Base-by-base conservation (phyloP, 2,329 filamentous ascomycete species). In the Diatrype stigma region DNA sequence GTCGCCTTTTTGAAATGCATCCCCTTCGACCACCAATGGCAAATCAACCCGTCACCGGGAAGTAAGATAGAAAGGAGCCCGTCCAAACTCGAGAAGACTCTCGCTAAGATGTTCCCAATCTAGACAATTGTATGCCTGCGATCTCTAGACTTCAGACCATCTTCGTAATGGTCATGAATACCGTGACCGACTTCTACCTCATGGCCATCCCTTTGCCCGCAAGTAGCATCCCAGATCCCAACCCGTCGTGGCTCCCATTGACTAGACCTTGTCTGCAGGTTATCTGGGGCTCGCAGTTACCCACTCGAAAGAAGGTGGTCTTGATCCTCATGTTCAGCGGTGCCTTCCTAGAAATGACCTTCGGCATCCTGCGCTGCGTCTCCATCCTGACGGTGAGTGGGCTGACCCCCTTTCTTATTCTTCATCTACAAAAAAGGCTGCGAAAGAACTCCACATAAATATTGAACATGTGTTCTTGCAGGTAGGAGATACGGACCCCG, bases 241-340 rank as follows among this genome's bases (percentile, higher is more conserved):
- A n/a, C 35, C 16, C 16, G 26, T 30, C 6, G 6, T 30, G 26
- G 6, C 26, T 11, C 10, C 14, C 17, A 35, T 37, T 51, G 16
- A 51, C 26, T n/a, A 35, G 6, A n/a, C 11, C 14, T 28, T n/a
- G 2, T 19, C 34, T 26, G n/a, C 46, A 61, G 59, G 48, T 79
- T 57, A 64, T 80, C 2, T 76, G 73, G 66, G 70, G 69, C 57
- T 71, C 75, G 0, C 68, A 69, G 44, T 66, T 79, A 6, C 68
- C 67, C 12, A 63, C 63, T 49, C 55, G 51, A 35, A 66, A 63
- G 46, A 80, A 80, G 57, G 45, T 74, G 21, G 68, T 73, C 37
- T 67, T 80, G 12, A 61, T 77, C 10, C 32, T 75, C 14, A 69
- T 80, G 56, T 80, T 80, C 60, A 72, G 73, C 45, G 77, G 76